phyloP scores from a whole-genome alignment of 106 monocot genomes.

The Dendrobium catenatum region DNA sequence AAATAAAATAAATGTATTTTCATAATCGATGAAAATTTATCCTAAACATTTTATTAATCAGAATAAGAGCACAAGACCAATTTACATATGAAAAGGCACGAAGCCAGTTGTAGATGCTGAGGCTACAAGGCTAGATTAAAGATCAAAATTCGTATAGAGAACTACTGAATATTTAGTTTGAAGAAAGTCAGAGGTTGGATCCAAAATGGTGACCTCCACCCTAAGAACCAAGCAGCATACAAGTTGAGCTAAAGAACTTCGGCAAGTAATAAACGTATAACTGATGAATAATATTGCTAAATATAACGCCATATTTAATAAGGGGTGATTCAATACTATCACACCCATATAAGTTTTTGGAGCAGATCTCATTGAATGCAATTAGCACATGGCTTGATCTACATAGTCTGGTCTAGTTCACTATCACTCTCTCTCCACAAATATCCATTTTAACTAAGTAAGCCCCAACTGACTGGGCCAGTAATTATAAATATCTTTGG shows the following conservation, averaged over 20 bases:
- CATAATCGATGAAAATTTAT: too few species aligned
- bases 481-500: not conserved
- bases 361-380: not conserved
- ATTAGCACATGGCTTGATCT: not conserved
- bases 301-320: not conserved
- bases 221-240: too few species aligned
- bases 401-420: not conserved
- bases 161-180: too few species aligned
- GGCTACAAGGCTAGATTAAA: too few species aligned
- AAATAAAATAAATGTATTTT: too few species aligned
- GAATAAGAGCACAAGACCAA: too few species aligned
- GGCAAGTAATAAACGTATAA: not conserved
- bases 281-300: not conserved
- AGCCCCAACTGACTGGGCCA: not conserved
- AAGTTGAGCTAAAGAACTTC: not conserved
- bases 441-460: not conserved
- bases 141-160: too few species aligned
- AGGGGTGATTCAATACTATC: not conserved
- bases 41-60: too few species aligned
- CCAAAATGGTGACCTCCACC: too few species aligned
- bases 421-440: not conserved
- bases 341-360: not conserved
- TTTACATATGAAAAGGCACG: too few species aligned
- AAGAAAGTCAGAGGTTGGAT: too few species aligned
- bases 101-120: too few species aligned